These are phyloP conservation scores for Fusarium ambrosium DNA, from an alignment of 2,329 filamentous ascomycete species.

Conservation along the genomic window DNA sequence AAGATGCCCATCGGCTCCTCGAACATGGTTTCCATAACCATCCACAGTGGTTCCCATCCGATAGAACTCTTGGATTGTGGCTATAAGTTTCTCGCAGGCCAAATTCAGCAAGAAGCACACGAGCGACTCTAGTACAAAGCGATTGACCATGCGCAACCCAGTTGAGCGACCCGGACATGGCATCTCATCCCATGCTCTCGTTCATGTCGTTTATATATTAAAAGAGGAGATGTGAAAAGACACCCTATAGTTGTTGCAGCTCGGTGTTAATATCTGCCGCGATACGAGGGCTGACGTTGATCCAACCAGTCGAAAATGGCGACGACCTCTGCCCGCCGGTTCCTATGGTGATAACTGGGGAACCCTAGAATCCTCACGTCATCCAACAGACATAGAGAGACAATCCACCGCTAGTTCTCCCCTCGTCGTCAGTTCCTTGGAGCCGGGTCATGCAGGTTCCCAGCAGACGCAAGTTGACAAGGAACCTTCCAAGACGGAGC, in stretches of 20 bases:
- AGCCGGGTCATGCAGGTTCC: not conserved
- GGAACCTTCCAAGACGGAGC: not conserved
- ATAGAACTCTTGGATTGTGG: too few relatives aligned
- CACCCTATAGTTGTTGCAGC: fast-evolving
- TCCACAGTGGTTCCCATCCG: not conserved
- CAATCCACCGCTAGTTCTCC: not conserved
- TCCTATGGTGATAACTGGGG: not conserved
- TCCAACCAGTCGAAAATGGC: not conserved
- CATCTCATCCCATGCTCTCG: not conserved
- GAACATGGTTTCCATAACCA: not conserved
- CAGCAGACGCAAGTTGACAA: not conserved
- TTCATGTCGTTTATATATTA: not conserved
- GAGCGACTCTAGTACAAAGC: not conserved
- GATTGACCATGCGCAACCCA: not conserved
- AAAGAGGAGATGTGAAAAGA: not conserved
- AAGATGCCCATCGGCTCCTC: not conserved
- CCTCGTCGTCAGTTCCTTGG: not conserved
- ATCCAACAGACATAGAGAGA: not conserved
- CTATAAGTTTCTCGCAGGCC: not conserved
- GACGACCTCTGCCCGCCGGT: not conserved
- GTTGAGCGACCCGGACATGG: not conserved
- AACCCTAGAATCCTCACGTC: not conserved
- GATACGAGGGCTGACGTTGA: not conserved
- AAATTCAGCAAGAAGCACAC: not conserved
- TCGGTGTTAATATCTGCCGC: not conserved